Percentiles rank a stretch among this genome's conserved stretches.
Conservation (phyloP, 169 alveolate species). For the Perkinsus chesapeaki region DNA sequence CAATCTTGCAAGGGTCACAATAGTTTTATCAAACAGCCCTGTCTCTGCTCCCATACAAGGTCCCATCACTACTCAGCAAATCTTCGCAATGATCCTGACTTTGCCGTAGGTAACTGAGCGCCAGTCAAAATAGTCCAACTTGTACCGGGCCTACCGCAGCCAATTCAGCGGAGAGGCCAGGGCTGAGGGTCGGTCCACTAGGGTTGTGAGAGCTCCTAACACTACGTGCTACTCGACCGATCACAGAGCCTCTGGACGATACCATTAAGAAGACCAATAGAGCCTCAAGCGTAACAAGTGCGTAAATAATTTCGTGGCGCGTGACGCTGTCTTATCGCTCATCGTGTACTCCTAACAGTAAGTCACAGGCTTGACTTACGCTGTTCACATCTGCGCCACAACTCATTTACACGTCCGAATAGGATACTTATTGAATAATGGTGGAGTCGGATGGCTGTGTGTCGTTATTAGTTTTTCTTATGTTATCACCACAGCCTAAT, state of each 20-base stretch:
- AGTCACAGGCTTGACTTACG: too few species aligned
- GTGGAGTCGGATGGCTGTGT: not conserved
- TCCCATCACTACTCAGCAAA: not conserved
- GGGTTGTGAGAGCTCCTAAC: not conserved
- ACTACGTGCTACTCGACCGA: not conserved
- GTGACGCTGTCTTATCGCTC: too few species aligned
- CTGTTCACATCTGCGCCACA: too few species aligned
- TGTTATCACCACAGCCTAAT: not conserved
- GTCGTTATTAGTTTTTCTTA: not conserved
- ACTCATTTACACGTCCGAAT: too few species aligned
- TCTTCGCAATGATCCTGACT: not conserved
- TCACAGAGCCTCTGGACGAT: not conserved
- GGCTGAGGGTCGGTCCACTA: not conserved
- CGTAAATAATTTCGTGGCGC: not conserved
- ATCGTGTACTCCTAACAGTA: too few species aligned
- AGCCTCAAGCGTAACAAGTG: too few species aligned
- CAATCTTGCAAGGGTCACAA: too few species aligned
- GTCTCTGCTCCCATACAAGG: too few species aligned
- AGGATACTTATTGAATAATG: too few species aligned
- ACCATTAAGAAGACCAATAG: too few species aligned
- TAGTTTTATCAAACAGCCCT: too few species aligned
- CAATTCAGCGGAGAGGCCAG: not conserved
- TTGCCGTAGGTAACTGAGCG: not conserved
- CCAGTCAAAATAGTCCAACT: not conserved
- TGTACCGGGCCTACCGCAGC: not conserved